These are phyloP conservation scores for Quercus phellos DNA, from an alignment of 331 rosid genomes.

Conservation along the genomic window DNA sequence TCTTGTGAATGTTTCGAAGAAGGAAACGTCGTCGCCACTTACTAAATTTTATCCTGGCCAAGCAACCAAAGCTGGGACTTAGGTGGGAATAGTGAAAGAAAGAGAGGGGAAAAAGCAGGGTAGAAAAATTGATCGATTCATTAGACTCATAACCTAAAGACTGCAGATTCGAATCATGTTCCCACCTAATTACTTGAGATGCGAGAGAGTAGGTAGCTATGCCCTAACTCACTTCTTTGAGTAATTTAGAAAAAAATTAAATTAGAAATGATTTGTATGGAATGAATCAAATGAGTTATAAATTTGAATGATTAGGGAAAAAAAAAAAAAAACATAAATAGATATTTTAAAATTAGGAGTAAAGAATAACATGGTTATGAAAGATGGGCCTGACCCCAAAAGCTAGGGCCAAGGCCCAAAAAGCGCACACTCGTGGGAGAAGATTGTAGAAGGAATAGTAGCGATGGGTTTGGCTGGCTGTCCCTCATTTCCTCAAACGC, in stretches of 20 bases:
- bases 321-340: too few relatives aligned
- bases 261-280: too few relatives aligned
- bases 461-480: not conserved
- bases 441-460: not conserved
- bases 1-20: too few relatives aligned
- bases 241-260: not conserved
- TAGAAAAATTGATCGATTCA: not conserved
- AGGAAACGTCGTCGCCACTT: too few relatives aligned
- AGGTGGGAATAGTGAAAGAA: too few relatives aligned
- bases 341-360: too few relatives aligned
- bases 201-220: not conserved
- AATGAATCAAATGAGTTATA: too few relatives aligned
- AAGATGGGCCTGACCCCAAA: not conserved
- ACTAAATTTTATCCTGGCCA: too few relatives aligned
- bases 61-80: rapidly evolving
- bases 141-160: not conserved
- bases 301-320: too few relatives aligned
- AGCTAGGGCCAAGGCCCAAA: not conserved
- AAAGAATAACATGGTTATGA: not conserved
- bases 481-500: not conserved
- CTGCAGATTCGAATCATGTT: not conserved
- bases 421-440: not conserved
- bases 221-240: not conserved
- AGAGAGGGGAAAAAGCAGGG: too few relatives aligned
- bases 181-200: not conserved